Conservation (phyloP, 495 filamentous ascomycete species). For the Copromyces sp. region DNA sequence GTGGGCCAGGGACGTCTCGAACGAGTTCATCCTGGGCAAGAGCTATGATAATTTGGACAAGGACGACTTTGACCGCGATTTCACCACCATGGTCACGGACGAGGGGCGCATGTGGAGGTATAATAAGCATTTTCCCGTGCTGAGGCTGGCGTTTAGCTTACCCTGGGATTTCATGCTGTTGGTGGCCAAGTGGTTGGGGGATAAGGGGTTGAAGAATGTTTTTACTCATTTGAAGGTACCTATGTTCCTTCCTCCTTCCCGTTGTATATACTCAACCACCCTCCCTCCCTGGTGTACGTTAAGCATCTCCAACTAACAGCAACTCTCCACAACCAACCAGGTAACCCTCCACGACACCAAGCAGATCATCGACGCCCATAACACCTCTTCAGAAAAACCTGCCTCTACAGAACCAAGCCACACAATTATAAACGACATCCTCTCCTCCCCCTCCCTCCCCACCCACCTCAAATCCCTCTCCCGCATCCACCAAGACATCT, state of each 20-base stretch:
- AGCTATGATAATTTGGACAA: constrained; percentile 17
- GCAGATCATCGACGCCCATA: constrained; percentile 5
- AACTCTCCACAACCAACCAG: background rate
- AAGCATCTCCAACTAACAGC: too few relatives aligned
- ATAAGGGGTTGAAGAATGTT: constrained; percentile 14
- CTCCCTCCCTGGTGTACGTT: too few relatives aligned
- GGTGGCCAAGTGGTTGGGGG: constrained; percentile 9
- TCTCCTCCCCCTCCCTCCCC: constrained; percentile 16
- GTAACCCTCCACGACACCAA: constrained; percentile 5
- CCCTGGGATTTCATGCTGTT: constrained; percentile 16
- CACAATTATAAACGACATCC: constrained; percentile 18
- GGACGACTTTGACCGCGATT: constrained; percentile 16
- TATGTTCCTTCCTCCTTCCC: background rate
- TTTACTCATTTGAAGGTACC: constrained; percentile 15
- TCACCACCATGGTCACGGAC: constrained; percentile 6
- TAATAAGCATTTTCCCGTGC: constrained; percentile 18
- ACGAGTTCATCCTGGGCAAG: constrained; percentile 20
- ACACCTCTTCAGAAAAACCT: background rate
- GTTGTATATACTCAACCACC: too few relatives aligned
- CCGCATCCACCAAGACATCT: constrained; percentile 16
- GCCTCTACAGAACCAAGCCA: constrained; percentile 8
- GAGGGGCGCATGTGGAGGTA: constrained; percentile 17
- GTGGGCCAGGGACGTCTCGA: constrained; percentile 13
- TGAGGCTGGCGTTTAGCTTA: constrained; percentile 16
- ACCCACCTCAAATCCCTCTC: constrained; percentile 14